These are phyloP conservation scores for Candida peoriensis DNA, from an alignment of 805 yeast species.

Conservation along the genomic window DNA sequence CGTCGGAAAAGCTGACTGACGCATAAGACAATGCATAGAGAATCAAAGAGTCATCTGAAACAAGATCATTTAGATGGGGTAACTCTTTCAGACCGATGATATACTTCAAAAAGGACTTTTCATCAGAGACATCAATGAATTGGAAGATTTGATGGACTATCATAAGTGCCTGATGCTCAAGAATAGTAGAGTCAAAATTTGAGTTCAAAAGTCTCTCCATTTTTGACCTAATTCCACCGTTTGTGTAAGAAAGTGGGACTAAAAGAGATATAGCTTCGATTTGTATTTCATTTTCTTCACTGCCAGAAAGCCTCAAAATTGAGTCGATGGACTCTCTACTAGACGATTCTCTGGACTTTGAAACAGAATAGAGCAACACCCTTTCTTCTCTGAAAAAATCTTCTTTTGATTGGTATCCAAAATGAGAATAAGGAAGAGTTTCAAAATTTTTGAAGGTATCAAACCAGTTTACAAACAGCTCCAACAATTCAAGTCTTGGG, in stretches of 20 bases:
- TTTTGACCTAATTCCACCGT: slow-evolving; percentile 32
- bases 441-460: neutral
- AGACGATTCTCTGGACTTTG: slow-evolving; percentile 18
- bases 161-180: slow-evolving; percentile 24
- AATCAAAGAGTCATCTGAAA: slow-evolving; percentile 3
- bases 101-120: slow-evolving; percentile 13
- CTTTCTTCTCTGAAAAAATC: slow-evolving; percentile 22
- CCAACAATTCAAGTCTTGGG: slow-evolving; percentile 7
- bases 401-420: slow-evolving; percentile 6
- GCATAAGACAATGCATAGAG: slow-evolving; percentile 6
- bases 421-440: slow-evolving; percentile 4
- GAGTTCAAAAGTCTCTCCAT: slow-evolving; percentile 21
- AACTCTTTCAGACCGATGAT: slow-evolving; percentile 9
- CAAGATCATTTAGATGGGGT: neutral
- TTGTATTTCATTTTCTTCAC: slow-evolving; percentile 19
- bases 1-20: slow-evolving; percentile 13
- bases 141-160: slow-evolving; percentile 34
- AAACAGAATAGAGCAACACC: slow-evolving; percentile 35
- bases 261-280: slow-evolving; percentile 32
- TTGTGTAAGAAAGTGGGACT: slow-evolving; percentile 40
- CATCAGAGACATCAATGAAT: slow-evolving; percentile 36
- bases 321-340: neutral
- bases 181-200: slow-evolving; percentile 14
- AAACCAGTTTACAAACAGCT: slow-evolving; percentile 12
- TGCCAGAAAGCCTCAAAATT: neutral